Base-by-base conservation (phyloP, 495 filamentous ascomycete species). In the Penicillium bialowiezense region DNA sequence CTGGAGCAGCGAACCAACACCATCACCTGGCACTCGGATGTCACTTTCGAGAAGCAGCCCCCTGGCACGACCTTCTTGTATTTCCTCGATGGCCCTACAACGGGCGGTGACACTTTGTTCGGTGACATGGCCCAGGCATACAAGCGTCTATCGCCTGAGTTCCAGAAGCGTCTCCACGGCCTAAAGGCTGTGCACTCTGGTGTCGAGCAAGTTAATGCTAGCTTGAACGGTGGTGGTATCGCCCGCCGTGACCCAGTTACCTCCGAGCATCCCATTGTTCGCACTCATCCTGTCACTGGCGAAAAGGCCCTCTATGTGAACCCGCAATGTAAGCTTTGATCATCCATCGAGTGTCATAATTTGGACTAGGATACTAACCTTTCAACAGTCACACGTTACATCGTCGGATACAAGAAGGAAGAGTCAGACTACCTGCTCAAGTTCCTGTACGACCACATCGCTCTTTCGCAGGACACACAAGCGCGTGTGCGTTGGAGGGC, bases 241-340 rank as follows among this genome's bases (percentile, higher is more conserved):
- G 73, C 76, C 14, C 69, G 78, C 24, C 71, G 80, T n/a, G 73
- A 81, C 26, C 77, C 79, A 1, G 70, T 83, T 17, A 69, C 63
- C 4, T 71, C 68, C 5, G 78, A 77, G 31, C 82, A 85, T 55
- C 83, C 83, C 0, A 59, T 86, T 52, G 80, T 87, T 5, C 64
- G 83, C 7, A 83, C 76, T 4, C 84, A 87, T 58, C 82, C 82
- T 0, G 74, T 75, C 17, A 64, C 61, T 4, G 65, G 91, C 9
- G 88, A 95, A 73, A 95, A 95, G 69, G 88, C 89, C 0, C 68
- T 95, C 7, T 95, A 81, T 55, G 83, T 96, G 36, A 95, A 95
- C 60, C 84, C 85, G 7, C 87, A 92, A 65, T 95, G 89, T 90
- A 67, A 81, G 84, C 61, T 0, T 28, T 17, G 4, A 5, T 7